Base-by-base conservation (phyloP, 768 basidiomycete species). In the Hebeloma cylindrosporum region DNA sequence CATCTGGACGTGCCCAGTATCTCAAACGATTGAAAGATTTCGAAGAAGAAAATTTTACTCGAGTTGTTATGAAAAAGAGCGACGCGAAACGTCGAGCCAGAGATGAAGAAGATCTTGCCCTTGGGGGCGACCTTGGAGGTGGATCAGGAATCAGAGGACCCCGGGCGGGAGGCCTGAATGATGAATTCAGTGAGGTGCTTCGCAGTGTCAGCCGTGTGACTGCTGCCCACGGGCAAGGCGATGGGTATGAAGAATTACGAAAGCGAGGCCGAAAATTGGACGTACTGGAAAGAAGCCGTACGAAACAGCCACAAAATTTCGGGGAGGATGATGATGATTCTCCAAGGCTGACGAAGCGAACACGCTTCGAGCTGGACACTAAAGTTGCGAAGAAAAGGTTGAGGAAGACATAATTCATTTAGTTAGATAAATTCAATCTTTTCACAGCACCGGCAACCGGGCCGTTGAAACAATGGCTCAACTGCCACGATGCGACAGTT, bases 41-140 rank as follows among this genome's bases (percentile, higher is more conserved):
- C 63, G 95, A 98, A 68, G 93, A 95, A 62, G 91, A 91, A 34
- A 93, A 95, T 64, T 91, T 97, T 68, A 89, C 88, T 27, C 83
- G 95, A 33, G 58, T 97, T 41, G 74, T 94, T 48, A 85, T 93
- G 80, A 88, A 85, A 61, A 97, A 97, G 74, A 83, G 82, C 58
- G 93, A 95, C 33, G 76, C 79, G 11, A 79, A 74, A 54, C 72
- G 83, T 33, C 75, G 94, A 14, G 67, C 62, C 40, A 74, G 79
- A 48, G 94, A 97, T 58, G 95, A 97, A 63, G 89, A 79, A 51
- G 88, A 91, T 51, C 67, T 97, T 49, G 91, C 91, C 13, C 70
- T 97, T 9, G 95, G 95, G 40, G 88, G 86, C 9, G 79, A 75
- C 30, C 61, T 77, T 8, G 65, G 63, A 28, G 68, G 68, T 5